These are phyloP conservation scores for Phaseolus coccineus DNA, from an alignment of 331 rosid species.

Conservation along the genomic window DNA sequence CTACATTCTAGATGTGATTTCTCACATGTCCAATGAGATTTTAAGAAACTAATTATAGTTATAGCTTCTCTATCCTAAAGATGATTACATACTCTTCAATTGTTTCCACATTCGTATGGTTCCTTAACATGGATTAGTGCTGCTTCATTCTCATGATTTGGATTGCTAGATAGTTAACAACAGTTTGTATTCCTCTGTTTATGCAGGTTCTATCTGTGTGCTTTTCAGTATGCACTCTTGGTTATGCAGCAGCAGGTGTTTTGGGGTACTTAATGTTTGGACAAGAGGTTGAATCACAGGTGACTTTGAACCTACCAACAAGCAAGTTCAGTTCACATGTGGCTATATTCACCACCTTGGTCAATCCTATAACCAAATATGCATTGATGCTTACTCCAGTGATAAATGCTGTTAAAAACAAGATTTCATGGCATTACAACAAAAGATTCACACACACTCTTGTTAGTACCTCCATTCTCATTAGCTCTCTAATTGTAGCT, in stretches of 20 bases:
- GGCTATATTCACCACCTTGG: constrained; percentile 47
- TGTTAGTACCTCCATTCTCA: constrained; percentile 35
- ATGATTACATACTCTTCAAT: too few species aligned
- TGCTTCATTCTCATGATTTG: not conserved
- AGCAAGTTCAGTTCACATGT: constrained; percentile 42
- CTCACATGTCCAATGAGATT: too few species aligned
- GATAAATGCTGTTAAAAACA: constrained; percentile 30
- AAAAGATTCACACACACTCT: constrained; percentile 39
- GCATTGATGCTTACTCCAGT: constrained; percentile 46
- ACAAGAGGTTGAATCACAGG: constrained; percentile 44
- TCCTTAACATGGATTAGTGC: not conserved
- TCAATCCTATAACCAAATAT: constrained; percentile 48
- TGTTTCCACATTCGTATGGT: too few species aligned
- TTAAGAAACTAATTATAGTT: too few species aligned
- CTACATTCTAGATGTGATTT: too few species aligned
- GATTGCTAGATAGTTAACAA: not conserved
- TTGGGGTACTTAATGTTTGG: constrained; percentile 50
- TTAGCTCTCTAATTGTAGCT: constrained; percentile 38
- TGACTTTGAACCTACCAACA: constrained; percentile 42
- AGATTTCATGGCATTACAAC: constrained; percentile 30
- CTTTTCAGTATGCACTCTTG: constrained; percentile 34
- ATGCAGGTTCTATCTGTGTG: constrained; percentile 36
- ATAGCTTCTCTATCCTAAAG: too few species aligned
- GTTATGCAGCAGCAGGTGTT: constrained; percentile 42
- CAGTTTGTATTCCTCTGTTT: not conserved